phyloP scores from a whole-genome alignment of 225 moss, liverwort and hornwort species.

The Marchantia polymorpha region DNA sequence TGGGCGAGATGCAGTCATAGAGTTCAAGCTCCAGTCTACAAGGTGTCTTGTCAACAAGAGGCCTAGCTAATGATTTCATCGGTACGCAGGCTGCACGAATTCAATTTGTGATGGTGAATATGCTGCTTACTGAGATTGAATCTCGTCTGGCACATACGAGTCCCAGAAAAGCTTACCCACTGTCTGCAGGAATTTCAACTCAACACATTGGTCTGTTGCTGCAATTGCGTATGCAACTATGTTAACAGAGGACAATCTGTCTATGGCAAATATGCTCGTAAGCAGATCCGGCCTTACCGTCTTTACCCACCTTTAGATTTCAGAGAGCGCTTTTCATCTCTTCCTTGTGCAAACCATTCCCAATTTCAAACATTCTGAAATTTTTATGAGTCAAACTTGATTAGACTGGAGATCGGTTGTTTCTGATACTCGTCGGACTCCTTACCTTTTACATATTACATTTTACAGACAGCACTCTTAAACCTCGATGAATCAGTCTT shows the following conservation, averaged over 20 bases:
- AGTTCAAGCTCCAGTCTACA: background rate
- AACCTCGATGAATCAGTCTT: constrained; percentile 73
- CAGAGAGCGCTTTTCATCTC: background rate
- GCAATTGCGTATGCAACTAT: background rate
- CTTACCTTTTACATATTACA: too few relatives aligned
- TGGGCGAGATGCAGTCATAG: background rate
- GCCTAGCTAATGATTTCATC: background rate
- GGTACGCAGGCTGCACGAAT: background rate
- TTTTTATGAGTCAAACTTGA: background rate
- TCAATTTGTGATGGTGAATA: background rate
- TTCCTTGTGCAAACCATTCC: background rate
- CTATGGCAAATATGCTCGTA: constrained; percentile 14
- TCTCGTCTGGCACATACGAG: background rate
- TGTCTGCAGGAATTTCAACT: background rate
- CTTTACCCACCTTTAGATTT: background rate
- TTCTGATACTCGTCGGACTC: background rate
- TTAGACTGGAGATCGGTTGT: background rate
- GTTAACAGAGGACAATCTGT: background rate
- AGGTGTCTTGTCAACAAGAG: background rate
- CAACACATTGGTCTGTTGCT: background rate
- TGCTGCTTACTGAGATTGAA: background rate
- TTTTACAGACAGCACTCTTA: constrained; percentile 67
- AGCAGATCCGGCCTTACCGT: background rate
- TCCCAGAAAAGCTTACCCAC: background rate
- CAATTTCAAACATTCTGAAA: background rate